These are phyloP conservation scores for Spathaspora passalidarum DNA, from an alignment of 805 yeast genomes.

Conservation along the genomic window DNA sequence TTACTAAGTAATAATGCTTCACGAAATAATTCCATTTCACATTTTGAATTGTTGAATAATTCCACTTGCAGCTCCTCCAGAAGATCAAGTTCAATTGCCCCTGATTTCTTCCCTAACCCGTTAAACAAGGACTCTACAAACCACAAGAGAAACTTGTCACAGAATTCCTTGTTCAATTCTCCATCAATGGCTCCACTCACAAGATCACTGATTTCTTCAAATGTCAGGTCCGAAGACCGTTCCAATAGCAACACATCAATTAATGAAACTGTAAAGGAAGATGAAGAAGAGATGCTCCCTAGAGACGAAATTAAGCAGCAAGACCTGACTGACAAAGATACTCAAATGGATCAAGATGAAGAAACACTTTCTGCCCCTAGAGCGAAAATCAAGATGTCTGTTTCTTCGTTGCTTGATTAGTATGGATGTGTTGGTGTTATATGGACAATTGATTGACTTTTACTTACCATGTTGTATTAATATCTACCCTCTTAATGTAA, in stretches of 20 bases:
- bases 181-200: constrained; percentile 23
- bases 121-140: constrained; percentile 15
- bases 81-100: constrained; percentile 42
- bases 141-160: constrained; percentile 28
- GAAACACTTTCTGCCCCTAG: constrained; percentile 3
- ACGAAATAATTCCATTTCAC: constrained; percentile 40
- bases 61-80: constrained; percentile 21
- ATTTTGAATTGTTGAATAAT: constrained; percentile 22
- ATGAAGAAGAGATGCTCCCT: constrained; percentile 2
- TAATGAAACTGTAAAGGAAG: constrained; percentile 4
- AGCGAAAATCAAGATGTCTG: constrained; percentile 28
- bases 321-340: constrained; percentile 10
- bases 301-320: constrained; percentile 7
- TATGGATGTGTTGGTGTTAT: neutral
- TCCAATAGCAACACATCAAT: constrained; percentile 5
- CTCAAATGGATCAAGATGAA: neutral
- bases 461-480: neutral
- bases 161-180: constrained; percentile 26
- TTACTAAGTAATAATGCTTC: constrained; percentile 22
- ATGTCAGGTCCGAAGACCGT: constrained; percentile 1
- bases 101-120: constrained; percentile 43
- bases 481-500: neutral
- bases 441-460: neutral
- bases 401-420: constrained; percentile 31
- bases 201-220: constrained; percentile 20